phyloP scores from a whole-genome alignment of 495 filamentous ascomycete species.

The Aspergillus leporis region DNA sequence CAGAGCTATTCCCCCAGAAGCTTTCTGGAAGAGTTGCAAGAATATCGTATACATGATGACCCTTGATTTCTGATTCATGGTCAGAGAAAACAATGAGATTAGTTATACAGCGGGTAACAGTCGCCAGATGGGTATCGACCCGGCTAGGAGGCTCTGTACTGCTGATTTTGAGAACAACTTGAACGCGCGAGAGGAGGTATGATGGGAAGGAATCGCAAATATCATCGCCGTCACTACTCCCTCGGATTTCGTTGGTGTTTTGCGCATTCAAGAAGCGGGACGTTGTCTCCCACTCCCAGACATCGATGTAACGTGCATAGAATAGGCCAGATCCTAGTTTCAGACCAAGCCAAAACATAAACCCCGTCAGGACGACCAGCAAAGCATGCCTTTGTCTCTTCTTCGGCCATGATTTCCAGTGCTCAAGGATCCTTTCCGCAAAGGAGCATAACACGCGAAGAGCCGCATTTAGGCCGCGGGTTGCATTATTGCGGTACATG shows the following conservation, averaged over 20 bases:
- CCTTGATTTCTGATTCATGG: constrained; percentile 35
- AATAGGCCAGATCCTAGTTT: too few species aligned
- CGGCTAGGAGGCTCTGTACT: constrained; percentile 30
- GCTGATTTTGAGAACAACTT: constrained; percentile 41
- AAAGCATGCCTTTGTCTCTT: too few species aligned
- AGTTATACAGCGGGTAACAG: constrained; percentile 38
- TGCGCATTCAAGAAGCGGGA: constrained; percentile 7
- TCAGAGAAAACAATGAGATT: constrained; percentile 48
- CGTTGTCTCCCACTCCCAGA: constrained; percentile 16
- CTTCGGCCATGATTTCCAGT: too few species aligned
- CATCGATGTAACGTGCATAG: neutral
- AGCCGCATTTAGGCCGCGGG: too few species aligned
- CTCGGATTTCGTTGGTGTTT: neutral
- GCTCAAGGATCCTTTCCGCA: too few species aligned
- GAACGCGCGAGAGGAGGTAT: constrained; percentile 31
- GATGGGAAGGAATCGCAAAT: constrained; percentile 36
- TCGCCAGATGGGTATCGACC: constrained; percentile 32
- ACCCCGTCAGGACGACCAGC: too few species aligned
- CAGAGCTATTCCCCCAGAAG: constrained; percentile 29
- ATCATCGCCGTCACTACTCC: constrained; percentile 5
- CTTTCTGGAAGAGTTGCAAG: constrained; percentile 35
- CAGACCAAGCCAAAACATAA: too few species aligned
- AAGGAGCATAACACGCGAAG: too few species aligned
- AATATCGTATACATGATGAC: constrained; percentile 38
- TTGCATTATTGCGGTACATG: too few species aligned